These are phyloP conservation scores for Avena sativa DNA, from an alignment of 176 grass and related monocot species.

Conservation along the genomic window DNA sequence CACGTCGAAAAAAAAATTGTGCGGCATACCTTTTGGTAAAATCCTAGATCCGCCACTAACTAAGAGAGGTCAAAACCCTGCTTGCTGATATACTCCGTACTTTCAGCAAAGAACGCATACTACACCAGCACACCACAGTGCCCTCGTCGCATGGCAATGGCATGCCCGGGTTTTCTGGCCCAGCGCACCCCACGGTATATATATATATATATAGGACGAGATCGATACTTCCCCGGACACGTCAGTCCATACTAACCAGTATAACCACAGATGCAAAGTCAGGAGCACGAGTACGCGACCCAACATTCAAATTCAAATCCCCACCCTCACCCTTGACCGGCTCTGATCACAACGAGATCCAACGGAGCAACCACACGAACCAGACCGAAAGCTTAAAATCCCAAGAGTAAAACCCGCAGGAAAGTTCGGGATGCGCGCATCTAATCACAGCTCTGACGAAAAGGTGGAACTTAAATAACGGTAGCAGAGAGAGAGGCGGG, in stretches of 20 bases:
- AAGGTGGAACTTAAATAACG: not conserved
- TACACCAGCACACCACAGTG: not conserved
- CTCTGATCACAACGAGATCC: constrained; percentile 40
- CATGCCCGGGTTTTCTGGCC: not conserved
- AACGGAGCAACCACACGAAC: not conserved
- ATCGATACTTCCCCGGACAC: constrained; percentile 4
- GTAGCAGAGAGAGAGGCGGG: not conserved
- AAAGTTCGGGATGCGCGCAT: not conserved
- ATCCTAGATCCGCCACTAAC: no score
- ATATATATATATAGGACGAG: not conserved
- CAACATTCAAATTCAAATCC: constrained; percentile 11
- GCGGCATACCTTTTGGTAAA: no score
- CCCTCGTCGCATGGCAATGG: constrained; percentile 11
- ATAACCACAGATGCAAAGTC: not conserved
- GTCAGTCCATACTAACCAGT: not conserved
- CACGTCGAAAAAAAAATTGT: no score
- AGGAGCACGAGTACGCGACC: not conserved
- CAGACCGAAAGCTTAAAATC: not conserved
- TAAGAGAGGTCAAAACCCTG: not conserved
- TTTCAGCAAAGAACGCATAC: not conserved
- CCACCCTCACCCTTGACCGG: not conserved
- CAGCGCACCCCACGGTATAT: not conserved
- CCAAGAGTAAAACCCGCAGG: not conserved
- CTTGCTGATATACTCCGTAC: not conserved
- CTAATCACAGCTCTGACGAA: not conserved